Evolutionary conservation across 805 yeast species (phyloP), one percentile per base, ranked within the genome.

Genomic region (Ogataea methylovora): DNA sequence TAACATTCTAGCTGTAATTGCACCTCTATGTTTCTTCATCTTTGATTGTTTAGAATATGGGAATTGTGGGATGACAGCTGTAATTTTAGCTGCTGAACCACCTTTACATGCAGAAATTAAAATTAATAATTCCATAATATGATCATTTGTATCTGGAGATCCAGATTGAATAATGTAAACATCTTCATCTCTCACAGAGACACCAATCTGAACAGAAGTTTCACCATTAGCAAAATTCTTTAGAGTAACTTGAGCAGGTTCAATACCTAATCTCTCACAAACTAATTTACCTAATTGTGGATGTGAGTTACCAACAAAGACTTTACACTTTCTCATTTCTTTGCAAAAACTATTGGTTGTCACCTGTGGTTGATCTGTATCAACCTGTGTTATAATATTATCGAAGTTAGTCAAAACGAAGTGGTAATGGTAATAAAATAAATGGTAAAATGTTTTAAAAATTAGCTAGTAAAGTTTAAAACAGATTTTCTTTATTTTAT

Each of bases 1-100:
- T 54, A 92, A 71, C 97, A 92, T 84, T 56, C 97, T 76, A 12
- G 98, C 98, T 4, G 98, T 90, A 51, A 92, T 92, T 27, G 98
- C 97, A 35, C 98, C 98, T 61, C 99, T 72, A 56, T 92, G 97
- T 60, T 87, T 92, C 66, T 92, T 92, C 99, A 92, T 92, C 65
- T 94, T 92, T 46, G 90, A 79, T 62, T 92, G 99, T 60, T 90
- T 84, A 10, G 97, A 85, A 65, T 92, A 92, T 23, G 98, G 98
- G 58, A 90, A 94, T 60, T 87, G 94, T 2, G 99, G 99, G 34
- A 92, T 79, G 22, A 92, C 98, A 8, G 97, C 97, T 9, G 90
- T 92, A 58, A 92, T 87, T 56, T 87, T 87, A 50, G 84, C 82
- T n/a, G 99, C 99, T 10, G 96, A 85, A 8, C 98, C 99, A 40